Conservation (phyloP, 805 yeast genomes). For the Nakazawaea populi region DNA sequence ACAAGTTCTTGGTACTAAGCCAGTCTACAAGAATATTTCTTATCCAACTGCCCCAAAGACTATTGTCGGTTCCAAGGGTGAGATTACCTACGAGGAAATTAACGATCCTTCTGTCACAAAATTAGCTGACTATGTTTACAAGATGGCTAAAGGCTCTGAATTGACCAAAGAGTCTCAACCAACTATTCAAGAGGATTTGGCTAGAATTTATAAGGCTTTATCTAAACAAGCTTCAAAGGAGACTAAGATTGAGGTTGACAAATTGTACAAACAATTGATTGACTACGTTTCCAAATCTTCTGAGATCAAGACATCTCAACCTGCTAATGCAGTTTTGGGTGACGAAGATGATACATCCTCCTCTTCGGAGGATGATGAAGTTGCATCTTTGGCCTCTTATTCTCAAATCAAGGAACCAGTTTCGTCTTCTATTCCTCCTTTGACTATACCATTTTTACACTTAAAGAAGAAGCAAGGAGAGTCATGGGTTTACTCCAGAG, state of each 20-base stretch:
- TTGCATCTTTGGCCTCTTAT: conserved; percentile 75
- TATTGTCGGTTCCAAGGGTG: conserved; percentile 81
- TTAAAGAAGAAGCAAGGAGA: conserved; percentile 75
- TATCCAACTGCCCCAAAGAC: conserved; percentile 96
- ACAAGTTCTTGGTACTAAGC: conserved; percentile 69
- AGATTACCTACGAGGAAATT: conserved; percentile 75
- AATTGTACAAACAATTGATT: conserved; percentile 64
- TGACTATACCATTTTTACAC: conserved; percentile 92
- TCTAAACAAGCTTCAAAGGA: conserved; percentile 67
- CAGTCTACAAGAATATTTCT: conserved; percentile 93
- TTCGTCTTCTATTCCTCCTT: conserved; percentile 66
- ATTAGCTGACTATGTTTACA: conserved; percentile 90
- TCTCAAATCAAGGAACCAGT: conserved; percentile 69
- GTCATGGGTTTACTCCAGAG: conserved; percentile 76
- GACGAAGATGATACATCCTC: conserved; percentile 39
- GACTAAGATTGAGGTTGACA: conserved; percentile 66
- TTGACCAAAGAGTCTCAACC: conserved; percentile 68
- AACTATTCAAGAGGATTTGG: conserved; percentile 78
- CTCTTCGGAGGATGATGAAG: conserved; percentile 56
- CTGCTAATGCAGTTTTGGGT: conserved; percentile 47
- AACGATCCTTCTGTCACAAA: conserved; percentile 90
- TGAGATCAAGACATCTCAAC: conserved; percentile 64
- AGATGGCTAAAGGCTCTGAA: conserved; percentile 94
- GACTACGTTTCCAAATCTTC: conserved; percentile 62
- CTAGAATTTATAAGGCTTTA: conserved; percentile 76